Percentiles rank a stretch among this genome's conserved stretches.
phyloP scores from a whole-genome alignment of 106 monocot species.

The Dioscorea zingiberensis region DNA sequence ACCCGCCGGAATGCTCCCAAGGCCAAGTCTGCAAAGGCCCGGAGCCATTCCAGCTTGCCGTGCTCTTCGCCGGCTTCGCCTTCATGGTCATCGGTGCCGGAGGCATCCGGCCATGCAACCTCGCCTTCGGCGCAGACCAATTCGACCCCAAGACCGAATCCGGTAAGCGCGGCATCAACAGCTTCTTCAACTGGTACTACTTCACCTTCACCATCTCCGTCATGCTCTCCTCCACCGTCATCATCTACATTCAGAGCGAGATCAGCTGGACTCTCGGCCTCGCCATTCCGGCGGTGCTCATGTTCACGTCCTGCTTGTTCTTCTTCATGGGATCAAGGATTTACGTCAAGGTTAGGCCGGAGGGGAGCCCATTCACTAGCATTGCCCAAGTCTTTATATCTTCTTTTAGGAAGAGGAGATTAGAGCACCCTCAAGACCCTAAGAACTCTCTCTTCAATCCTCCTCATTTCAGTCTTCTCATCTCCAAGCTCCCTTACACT shows the following conservation, averaged over 20 bases:
- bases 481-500: slow-evolving; percentile 52
- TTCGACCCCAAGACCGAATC: slow-evolving; percentile 65
- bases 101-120: slow-evolving; percentile 82
- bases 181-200: slow-evolving; percentile 98
- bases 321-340: slow-evolving; percentile 57
- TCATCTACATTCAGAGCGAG: slow-evolving; percentile 77
- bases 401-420: slow-evolving; percentile 17
- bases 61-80: slow-evolving; percentile 41
- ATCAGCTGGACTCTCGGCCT: slow-evolving; percentile 75
- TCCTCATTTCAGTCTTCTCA: slow-evolving; percentile 22
- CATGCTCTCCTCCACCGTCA: slow-evolving; percentile 64
- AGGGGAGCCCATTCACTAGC: slow-evolving; percentile 63
- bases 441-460: slow-evolving; percentile 27
- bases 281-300: slow-evolving; percentile 53
- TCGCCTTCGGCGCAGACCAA: slow-evolving; percentile 89
- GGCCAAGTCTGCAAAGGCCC: slow-evolving; percentile 28
- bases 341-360: slow-evolving; percentile 62
- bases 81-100: slow-evolving; percentile 68
- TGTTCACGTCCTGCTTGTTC: slow-evolving; percentile 52
- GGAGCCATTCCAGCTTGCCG: slow-evolving; percentile 15
- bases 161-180: slow-evolving; percentile 64
- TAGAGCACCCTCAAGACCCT: slow-evolving; percentile 1
- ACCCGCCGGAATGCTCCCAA: slow-evolving; percentile 43
- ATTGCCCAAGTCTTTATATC: slow-evolving; percentile 37
- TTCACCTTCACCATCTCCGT: slow-evolving; percentile 70